These are phyloP conservation scores for Cardamine occulta DNA, from an alignment of 345 rosid species.

Conservation along the genomic window DNA sequence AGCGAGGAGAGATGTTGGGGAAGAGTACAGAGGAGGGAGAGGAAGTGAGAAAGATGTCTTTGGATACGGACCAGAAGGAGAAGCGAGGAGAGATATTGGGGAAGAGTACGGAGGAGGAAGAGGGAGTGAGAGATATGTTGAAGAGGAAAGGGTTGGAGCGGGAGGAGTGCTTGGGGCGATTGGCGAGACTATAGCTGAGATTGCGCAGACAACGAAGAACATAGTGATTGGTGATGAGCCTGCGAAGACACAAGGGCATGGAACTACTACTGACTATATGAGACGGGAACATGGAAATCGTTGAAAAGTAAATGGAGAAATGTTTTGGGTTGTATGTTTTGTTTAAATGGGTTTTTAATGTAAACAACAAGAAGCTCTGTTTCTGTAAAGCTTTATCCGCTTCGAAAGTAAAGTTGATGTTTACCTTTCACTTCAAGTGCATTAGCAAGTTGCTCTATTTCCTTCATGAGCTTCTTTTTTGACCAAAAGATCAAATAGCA, in stretches of 20 bases:
- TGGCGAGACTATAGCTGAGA: constrained; percentile 78
- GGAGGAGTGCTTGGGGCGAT: constrained; percentile 62
- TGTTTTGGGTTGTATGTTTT: neutral
- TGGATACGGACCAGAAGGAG: constrained; percentile 30
- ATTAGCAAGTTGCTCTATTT: neutral
- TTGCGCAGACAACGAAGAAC: constrained; percentile 65
- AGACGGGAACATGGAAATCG: constrained; percentile 33
- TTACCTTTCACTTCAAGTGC: neutral
- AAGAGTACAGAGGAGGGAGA: constrained; percentile 18
- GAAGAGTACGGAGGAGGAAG: constrained; percentile 35
- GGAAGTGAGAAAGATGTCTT: constrained; percentile 22
- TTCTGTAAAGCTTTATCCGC: neutral
- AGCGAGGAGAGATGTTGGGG: neutral
- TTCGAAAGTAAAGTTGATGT: neutral
- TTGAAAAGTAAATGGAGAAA: neutral
- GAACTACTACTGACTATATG: constrained; percentile 26
- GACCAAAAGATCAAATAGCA: neutral
- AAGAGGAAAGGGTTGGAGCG: constrained; percentile 33
- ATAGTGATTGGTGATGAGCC: constrained; percentile 50
- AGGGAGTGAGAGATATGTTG: constrained; percentile 24
- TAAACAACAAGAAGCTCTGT: constrained; percentile 32
- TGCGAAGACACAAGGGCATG: constrained; percentile 14
- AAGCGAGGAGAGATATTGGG: neutral
- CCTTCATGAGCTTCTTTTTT: neutral
- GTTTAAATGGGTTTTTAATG: neutral